phyloP scores from a whole-genome alignment of 1,284 basidiomycete species.

The Cutaneotrichosporon cutaneum region DNA sequence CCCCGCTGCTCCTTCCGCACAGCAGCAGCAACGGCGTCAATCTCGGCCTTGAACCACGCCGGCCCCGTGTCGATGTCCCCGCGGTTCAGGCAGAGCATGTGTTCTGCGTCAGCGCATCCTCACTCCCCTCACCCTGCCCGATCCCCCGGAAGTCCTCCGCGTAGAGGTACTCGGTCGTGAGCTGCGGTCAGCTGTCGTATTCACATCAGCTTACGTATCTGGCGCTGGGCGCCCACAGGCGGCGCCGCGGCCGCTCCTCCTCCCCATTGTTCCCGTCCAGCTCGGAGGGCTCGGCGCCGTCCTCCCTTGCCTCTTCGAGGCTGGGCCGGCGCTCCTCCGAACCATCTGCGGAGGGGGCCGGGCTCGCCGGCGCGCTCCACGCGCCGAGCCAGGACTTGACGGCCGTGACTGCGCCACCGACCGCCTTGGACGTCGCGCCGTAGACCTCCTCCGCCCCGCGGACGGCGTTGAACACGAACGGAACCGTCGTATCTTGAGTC shows the following conservation, averaged over 20 bases:
- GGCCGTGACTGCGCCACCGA: conserved; percentile 15
- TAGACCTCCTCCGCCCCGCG: conserved; percentile 18
- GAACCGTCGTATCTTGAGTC: conserved; percentile 38
- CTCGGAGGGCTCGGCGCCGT: background rate
- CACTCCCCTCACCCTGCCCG: conserved; percentile 34
- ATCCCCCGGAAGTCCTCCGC: conserved; percentile 45
- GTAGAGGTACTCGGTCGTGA: conserved; percentile 38
- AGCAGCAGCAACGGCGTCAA: conserved; percentile 27
- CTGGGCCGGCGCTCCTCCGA: background rate
- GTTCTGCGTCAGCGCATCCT: conserved; percentile 31
- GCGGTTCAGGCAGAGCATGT: conserved; percentile 48
- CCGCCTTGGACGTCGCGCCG: conserved; percentile 14
- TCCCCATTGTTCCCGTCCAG: conserved; percentile 4
- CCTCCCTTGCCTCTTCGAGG: conserved; percentile 5
- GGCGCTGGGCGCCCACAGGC: conserved; percentile 28
- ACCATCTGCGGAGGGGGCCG: background rate
- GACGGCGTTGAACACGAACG: conserved; percentile 22
- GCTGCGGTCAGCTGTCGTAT: conserved; percentile 19
- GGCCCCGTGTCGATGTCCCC: conserved; percentile 39
- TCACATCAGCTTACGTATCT: conserved; percentile 17
- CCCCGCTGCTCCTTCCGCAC: conserved; percentile 7
- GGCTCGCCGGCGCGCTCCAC: background rate
- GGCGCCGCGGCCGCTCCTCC: conserved; percentile 13
- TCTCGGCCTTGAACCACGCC: conserved; percentile 38
- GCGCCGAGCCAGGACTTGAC: conserved; percentile 19